Conservation (phyloP, 2,329 filamentous ascomycete genomes). For the Exserohilum rostratum region DNA sequence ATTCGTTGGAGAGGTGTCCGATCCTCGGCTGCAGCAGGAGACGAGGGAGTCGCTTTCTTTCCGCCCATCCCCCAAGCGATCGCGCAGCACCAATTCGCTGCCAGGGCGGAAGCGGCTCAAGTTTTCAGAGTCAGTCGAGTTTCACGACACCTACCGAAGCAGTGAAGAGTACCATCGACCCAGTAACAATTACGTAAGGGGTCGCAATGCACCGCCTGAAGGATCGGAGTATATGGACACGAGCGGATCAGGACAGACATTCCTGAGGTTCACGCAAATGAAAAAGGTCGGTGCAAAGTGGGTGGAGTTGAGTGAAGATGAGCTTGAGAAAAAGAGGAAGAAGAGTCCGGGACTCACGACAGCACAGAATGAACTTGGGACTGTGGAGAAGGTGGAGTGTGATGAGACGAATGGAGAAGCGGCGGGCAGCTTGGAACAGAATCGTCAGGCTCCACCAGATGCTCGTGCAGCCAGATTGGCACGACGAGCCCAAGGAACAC, state of each 20-base stretch:
- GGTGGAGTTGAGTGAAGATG: conserved; percentile 28
- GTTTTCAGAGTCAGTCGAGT: conserved; percentile 26
- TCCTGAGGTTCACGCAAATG: conserved; percentile 32
- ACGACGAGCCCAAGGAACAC: conserved; percentile 8
- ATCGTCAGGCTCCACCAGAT: neutral
- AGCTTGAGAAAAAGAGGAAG: conserved; percentile 12
- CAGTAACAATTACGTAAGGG: conserved; percentile 29
- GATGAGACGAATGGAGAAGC: neutral
- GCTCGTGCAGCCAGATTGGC: conserved; percentile 14
- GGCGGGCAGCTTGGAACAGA: neutral
- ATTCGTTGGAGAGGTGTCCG: neutral
- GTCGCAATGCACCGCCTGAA: conserved; percentile 34
- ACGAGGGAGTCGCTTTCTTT: conserved; percentile 1
- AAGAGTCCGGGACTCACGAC: conserved; percentile 1
- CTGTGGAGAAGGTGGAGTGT: neutral
- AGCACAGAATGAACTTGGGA: neutral
- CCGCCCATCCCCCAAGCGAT: conserved; percentile 10
- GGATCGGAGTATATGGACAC: conserved; percentile 37
- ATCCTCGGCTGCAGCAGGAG: neutral
- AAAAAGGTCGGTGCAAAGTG: conserved; percentile 30
- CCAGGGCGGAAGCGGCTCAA: conserved; percentile 25
- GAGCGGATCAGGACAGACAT: conserved; percentile 27
- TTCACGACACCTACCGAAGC: conserved; percentile 25
- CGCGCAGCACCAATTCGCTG: conserved; percentile 9
- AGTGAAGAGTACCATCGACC: conserved; percentile 21